phyloP scores from a whole-genome alignment of 345 rosid species.

The Atalantia buxifolia region DNA sequence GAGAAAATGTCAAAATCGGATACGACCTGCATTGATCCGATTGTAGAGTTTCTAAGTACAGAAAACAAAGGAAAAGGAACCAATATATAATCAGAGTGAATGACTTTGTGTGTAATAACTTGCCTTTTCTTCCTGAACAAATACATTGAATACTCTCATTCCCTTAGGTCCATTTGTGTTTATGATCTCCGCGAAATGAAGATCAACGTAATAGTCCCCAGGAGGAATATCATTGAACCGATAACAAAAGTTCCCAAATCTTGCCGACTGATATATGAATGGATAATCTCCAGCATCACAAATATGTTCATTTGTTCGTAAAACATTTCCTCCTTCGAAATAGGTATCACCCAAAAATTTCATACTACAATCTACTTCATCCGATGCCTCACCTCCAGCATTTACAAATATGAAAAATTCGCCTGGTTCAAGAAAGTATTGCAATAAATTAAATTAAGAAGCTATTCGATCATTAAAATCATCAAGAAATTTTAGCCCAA shows the following conservation, averaged over 20 bases:
- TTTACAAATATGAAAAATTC: slow-evolving; percentile 67
- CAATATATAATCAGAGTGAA: not conserved
- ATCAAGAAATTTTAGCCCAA: not conserved
- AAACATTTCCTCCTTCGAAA: slow-evolving; percentile 74
- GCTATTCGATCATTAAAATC: not conserved
- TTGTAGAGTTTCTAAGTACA: slow-evolving; percentile 13
- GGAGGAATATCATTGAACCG: slow-evolving; percentile 44
- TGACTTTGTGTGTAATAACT: slow-evolving; percentile 9
- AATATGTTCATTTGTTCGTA: slow-evolving; percentile 66
- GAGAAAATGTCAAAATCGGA: slow-evolving; percentile 84
- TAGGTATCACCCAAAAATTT: slow-evolving; percentile 45
- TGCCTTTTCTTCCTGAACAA: slow-evolving; percentile 89
- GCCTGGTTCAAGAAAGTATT: slow-evolving; percentile 38
- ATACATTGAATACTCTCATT: slow-evolving; percentile 80
- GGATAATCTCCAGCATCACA: slow-evolving; percentile 79
- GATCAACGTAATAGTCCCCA: slow-evolving; percentile 69
- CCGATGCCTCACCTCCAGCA: slow-evolving; percentile 60
- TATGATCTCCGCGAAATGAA: slow-evolving; percentile 87
- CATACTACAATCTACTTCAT: slow-evolving; percentile 39
- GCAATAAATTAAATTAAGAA: not conserved
- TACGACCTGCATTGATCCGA: slow-evolving; percentile 54
- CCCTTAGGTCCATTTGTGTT: slow-evolving; percentile 87
- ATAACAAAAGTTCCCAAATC: slow-evolving; percentile 74
- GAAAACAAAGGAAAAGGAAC: not conserved
- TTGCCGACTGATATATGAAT: slow-evolving; percentile 65